A percentile compares a stretch with the other conserved stretches of the same genome.
These are phyloP conservation scores for Penicillium sp. DNA, from an alignment of 2,329 filamentous ascomycete genomes.

Conservation along the genomic window DNA sequence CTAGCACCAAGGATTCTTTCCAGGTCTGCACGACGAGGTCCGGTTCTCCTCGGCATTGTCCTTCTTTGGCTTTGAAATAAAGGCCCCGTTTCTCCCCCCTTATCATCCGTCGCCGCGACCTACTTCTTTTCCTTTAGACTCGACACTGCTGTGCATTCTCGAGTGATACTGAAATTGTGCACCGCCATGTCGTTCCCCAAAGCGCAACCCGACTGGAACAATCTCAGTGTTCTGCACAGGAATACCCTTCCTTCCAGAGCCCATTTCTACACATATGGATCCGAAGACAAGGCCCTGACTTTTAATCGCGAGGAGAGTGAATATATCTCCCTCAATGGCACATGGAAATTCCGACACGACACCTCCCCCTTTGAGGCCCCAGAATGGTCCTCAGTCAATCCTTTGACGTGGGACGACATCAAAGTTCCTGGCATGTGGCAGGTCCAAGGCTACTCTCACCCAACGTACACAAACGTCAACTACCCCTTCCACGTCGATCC, in stretches of 20 bases:
- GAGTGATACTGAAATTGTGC: too few species aligned
- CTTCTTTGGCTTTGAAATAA: too few species aligned
- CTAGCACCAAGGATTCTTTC: too few species aligned
- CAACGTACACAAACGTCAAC: conserved; percentile 63
- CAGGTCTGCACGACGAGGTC: too few species aligned
- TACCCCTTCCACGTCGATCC: conserved; percentile 62
- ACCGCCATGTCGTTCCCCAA: conserved; percentile 10
- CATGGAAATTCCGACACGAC: conserved; percentile 16
- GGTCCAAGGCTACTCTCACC: conserved; percentile 60
- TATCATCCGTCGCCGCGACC: too few species aligned
- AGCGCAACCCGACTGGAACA: conserved; percentile 53
- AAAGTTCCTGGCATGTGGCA: conserved; percentile 65
- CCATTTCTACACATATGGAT: conserved; percentile 51
- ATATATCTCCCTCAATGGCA: conserved; percentile 13
- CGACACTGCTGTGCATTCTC: too few species aligned
- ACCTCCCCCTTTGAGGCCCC: conserved; percentile 12
- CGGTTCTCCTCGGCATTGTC: too few species aligned
- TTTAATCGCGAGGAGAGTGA: conserved; percentile 17
- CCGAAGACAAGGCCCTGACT: conserved; percentile 45
- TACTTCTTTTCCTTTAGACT: too few species aligned
- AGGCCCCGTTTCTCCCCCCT: too few species aligned
- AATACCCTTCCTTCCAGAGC: conserved; percentile 54
- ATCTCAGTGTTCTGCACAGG: conserved; percentile 54
- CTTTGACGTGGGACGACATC: conserved; percentile 1
- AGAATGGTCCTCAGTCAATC: conserved; percentile 5